These are phyloP conservation scores for Epichloe brachyelytri DNA, from an alignment of 2,329 filamentous ascomycete species.

Conservation along the genomic window DNA sequence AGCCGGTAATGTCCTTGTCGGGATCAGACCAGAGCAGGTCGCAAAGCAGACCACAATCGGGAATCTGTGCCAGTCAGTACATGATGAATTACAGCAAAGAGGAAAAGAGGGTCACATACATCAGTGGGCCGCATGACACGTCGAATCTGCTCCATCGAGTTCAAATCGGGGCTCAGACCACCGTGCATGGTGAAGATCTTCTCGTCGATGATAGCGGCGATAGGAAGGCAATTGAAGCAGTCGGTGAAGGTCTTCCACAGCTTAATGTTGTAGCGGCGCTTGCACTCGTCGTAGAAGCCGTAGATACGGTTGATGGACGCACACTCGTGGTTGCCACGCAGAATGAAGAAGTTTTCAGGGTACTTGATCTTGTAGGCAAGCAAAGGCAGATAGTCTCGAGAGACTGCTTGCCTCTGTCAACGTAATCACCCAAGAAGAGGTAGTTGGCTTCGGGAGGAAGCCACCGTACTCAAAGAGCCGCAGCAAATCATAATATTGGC, in stretches of 20 bases:
- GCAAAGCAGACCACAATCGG: constrained; percentile 92
- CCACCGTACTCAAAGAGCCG: constrained; percentile 97
- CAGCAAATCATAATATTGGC: constrained; percentile 96
- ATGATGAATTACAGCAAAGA: constrained; percentile 11
- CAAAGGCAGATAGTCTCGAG: constrained; percentile 96
- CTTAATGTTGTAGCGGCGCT: constrained; percentile 98
- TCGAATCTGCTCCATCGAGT: constrained; percentile 99
- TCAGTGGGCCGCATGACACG: constrained; percentile 98
- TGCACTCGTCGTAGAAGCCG: constrained; percentile 99
- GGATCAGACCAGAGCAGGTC: constrained; percentile 98
- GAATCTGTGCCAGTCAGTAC: constrained; percentile 51
- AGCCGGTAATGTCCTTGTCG: constrained; percentile 97
- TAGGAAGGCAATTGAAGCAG: constrained; percentile 98
- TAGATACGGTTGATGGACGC: constrained; percentile 98
- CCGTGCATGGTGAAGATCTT: constrained; percentile 99
- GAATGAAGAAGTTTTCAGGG: constrained; percentile 98
- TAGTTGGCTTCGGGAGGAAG: constrained; percentile 97
- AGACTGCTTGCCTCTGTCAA: constrained; percentile 97
- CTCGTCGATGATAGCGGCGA: constrained; percentile 97
- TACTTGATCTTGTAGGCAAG: constrained; percentile 99
- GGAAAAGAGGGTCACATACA: constrained; percentile 49
- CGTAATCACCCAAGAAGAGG: constrained; percentile 97
- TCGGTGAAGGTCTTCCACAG: constrained; percentile 99
- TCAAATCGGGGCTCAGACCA: constrained; percentile 88
- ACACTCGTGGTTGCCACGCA: constrained; percentile 97